Evolutionary conservation across 305 asterid species (phyloP), one percentile per base, ranked within the genome.

Genomic region (Solanum hybrid): DNA sequence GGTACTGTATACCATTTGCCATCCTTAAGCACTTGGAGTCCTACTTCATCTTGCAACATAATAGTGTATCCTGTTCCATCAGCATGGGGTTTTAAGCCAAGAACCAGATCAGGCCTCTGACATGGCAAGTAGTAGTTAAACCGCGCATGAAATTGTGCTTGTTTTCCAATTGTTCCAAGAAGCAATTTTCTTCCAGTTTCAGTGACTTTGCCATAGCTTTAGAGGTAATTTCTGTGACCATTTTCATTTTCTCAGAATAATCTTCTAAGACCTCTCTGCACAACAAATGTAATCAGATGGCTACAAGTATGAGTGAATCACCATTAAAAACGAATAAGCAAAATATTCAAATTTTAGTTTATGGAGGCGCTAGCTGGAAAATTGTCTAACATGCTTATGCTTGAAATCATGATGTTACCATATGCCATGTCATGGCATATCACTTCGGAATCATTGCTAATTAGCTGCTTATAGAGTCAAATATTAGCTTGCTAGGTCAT

Each of bases 201-300:
- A 94, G 81, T 24, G 95, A 93, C 90, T 88, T 92, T 5, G 95
- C 95, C 97, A 93, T 93, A 64, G 97, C 90, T 78, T 91, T 93
- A 17, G 93, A 93, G 66, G 85, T 73, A 14, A 84, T 4, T 82
- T 93, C 93, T 24, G 93, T 91, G 35, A 92, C 86, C 64, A 9
- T 88, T 78, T 90, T 91, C 88, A 93, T 91, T 69, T 92, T 85
- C 36, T 92, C 92, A 1, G 92, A 15, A 73, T 92, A 93, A 64
- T 92, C 92, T 91, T 90, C 92, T 12, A 92, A 15, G 13, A 90
- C 89, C 7, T 87, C 31, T 79, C 96, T 94, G 92, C 88, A 80
- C 29, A 13, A 15, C 86, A 72, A 40, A 78, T 22, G 40, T 77
- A 9, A 79, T 7, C 29, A 5, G 32, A 73, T 15, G 11, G 36